phyloP scores from a whole-genome alignment of 1,284 basidiomycete species.

The Sporisorium exsertum region DNA sequence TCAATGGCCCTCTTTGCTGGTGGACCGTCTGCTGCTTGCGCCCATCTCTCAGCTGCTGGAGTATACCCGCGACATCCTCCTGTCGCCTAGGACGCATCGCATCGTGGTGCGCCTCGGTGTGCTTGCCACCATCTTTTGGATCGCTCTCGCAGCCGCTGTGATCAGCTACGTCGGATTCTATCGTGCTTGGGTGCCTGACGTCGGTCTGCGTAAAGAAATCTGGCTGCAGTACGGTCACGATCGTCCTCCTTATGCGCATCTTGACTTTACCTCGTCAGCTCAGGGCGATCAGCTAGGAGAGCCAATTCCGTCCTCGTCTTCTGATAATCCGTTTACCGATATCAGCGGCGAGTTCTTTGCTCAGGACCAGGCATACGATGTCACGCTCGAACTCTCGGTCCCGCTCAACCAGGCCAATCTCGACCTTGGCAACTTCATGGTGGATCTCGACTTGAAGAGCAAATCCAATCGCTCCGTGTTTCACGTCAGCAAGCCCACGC shows the following conservation, averaged over 20 bases:
- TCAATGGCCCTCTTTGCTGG: slow-evolving; percentile 51
- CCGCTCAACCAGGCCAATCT: slow-evolving; percentile 62
- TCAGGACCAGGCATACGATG: slow-evolving; percentile 65
- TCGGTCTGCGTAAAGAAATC: slow-evolving; percentile 57
- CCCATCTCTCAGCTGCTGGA: slow-evolving; percentile 41
- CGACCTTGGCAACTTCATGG: slow-evolving; percentile 67
- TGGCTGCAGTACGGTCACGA: slow-evolving; percentile 61
- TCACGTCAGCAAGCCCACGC: slow-evolving; percentile 48
- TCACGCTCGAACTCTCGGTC: slow-evolving; percentile 63
- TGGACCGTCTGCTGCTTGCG: slow-evolving; percentile 41
- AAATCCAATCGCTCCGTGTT: slow-evolving; percentile 31
- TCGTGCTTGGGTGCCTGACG: slow-evolving; percentile 65
- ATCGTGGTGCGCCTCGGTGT: slow-evolving; percentile 60
- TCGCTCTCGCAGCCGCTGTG: slow-evolving; percentile 57
- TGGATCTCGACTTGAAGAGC: slow-evolving; percentile 53
- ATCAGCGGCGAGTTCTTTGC: slow-evolving; percentile 49
- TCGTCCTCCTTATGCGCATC: slow-evolving; percentile 34
- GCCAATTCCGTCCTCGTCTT: slow-evolving; percentile 33
- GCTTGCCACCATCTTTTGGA: slow-evolving; percentile 57
- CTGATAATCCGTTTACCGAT: slow-evolving; percentile 26
- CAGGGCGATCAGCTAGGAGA: slow-evolving; percentile 13
- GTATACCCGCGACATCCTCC: slow-evolving; percentile 50
- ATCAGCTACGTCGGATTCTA: slow-evolving; percentile 67
- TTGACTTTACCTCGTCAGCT: slow-evolving; percentile 36
- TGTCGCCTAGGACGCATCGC: slow-evolving; percentile 64